Evolutionary conservation across 139 green algal genomes (phyloP), one percentile per base, ranked within the genome.

Genomic region (Chara braunii): DNA sequence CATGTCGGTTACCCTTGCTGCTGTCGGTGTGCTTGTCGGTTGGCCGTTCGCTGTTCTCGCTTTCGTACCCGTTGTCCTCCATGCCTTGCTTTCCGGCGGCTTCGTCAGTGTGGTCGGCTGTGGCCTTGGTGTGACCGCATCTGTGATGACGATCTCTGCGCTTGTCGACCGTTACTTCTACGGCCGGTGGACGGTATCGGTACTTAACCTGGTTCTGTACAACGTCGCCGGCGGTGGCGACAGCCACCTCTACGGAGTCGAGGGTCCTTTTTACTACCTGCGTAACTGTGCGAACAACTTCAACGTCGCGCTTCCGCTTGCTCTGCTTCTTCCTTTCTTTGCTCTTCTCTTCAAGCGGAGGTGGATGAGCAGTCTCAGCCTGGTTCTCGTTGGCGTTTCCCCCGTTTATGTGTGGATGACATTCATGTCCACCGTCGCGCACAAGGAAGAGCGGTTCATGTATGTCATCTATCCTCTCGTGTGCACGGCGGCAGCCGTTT

Each of bases 371-470:
- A n/a, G n/a, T n/a, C n/a, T n/a, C n/a, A n/a, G n/a, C n/a, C n/a
- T n/a, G n/a, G n/a, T n/a, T n/a, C n/a, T n/a, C n/a, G n/a, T n/a
- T 48, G 18, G 40, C 18, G 18, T 48, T 14, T 48, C n/a, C n/a
- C 75, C 85, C 0, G 28, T 80, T 23, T 87, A 70, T 58, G 37
- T 94, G n/a, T 93, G 86, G 86, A 50, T 86, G 30, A 51, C 35
- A 0, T 78, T 83, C 50, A 85, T 94, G 70, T 83, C 77, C 1
- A 33, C 60, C 24, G 62, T 94, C 18, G 85, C 86, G 3, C 86
- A 93, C 79, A 93, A 93, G 68, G 86, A 93, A 64, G 86, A 93
- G 60, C 70, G 86, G n/a, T 92, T 92, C 61, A 67, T 92, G 26
- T 92, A 83, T 52, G 61, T 87, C 2, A 78, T 86, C 6, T 92